Percentiles rank a stretch among this genome's conserved stretches.
Conservation (phyloP, 495 filamentous ascomycete species). For the Penicillium diatomitis region DNA sequence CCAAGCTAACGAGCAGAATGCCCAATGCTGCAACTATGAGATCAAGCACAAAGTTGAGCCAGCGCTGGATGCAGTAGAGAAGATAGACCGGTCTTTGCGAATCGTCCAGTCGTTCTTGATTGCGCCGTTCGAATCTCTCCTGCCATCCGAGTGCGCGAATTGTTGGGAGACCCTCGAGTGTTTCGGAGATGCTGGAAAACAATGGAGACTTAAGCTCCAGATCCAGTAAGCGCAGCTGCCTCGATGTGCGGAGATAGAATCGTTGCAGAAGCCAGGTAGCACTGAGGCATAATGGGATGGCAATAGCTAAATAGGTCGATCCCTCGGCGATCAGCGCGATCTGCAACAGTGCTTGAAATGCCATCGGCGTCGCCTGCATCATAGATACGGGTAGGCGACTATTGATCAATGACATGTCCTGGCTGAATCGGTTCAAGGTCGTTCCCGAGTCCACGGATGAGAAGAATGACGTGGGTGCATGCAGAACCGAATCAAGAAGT, state of each 20-base stretch:
- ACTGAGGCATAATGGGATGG: too few relatives aligned
- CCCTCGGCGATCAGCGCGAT: not conserved
- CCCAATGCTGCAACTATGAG: conserved; percentile 24
- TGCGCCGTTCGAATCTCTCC: conserved; percentile 10
- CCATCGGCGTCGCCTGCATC: not conserved
- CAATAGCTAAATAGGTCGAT: not conserved
- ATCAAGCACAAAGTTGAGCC: conserved; percentile 33
- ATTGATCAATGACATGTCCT: not conserved
- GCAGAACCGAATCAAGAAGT: not conserved
- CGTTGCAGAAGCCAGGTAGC: conserved; percentile 22
- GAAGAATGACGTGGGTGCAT: not conserved
- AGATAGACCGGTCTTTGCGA: conserved; percentile 37
- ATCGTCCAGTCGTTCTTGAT: conserved; percentile 19
- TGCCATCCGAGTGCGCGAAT: conserved; percentile 44
- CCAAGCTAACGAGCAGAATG: not conserved
- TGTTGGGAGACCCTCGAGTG: conserved; percentile 29
- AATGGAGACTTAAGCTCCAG: conserved; percentile 45
- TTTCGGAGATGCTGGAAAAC: conserved; percentile 42
- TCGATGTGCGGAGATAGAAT: conserved; percentile 51
- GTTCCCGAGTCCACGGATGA: not conserved
- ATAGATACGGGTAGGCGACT: not conserved
- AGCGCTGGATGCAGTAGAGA: conserved; percentile 36
- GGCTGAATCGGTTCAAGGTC: not conserved
- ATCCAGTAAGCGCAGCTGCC: conserved; percentile 51
- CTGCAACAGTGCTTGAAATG: not conserved